A percentile compares a stretch with the other conserved stretches of the same genome.
phyloP scores from a whole-genome alignment of 495 filamentous ascomycete species.

The Daldinia bambusicola region DNA sequence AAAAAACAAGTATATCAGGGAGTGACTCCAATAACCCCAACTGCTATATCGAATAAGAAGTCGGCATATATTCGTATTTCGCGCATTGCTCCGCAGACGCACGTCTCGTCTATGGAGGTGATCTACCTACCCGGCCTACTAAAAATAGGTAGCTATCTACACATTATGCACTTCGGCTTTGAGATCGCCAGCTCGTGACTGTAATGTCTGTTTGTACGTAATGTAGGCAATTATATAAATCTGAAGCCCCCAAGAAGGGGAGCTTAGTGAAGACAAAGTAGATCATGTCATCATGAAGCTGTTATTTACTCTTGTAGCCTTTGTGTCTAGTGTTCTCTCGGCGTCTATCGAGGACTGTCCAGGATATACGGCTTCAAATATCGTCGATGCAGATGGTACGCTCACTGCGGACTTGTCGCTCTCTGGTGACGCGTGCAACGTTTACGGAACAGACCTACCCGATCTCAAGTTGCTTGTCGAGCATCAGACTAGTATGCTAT shows the following conservation, averaged over 20 bases:
- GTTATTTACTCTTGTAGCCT: conserved; percentile 19
- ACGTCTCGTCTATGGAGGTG: neutral
- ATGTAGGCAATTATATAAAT: conserved; percentile 1
- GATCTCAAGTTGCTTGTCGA: conserved; percentile 74
- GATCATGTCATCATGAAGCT: conserved; percentile 24
- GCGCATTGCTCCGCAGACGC: neutral
- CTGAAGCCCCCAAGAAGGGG: neutral
- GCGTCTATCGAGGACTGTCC: conserved; percentile 62
- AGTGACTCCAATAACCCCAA: too few relatives aligned
- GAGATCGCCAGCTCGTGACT: conserved; percentile 2
- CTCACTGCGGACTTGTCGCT: conserved; percentile 73
- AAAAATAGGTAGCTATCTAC: neutral
- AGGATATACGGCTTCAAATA: conserved; percentile 75
- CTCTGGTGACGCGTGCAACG: conserved; percentile 72
- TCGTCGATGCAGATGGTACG: conserved; percentile 59
- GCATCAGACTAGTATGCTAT: conserved; percentile 74
- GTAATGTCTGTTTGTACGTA: neutral
- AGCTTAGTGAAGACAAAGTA: too few relatives aligned
- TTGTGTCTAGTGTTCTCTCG: conserved; percentile 6
- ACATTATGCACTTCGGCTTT: neutral
- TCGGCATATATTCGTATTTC: too few relatives aligned
- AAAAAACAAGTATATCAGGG: too few relatives aligned
- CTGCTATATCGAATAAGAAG: neutral
- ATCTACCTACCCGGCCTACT: neutral
- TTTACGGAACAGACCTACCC: conserved; percentile 72